A percentile compares a stretch with the other conserved stretches of the same genome.
Evolutionary conservation across 1,284 basidiomycete genomes (phyloP).

Genomic region (Dichomitus squalens): DNA sequence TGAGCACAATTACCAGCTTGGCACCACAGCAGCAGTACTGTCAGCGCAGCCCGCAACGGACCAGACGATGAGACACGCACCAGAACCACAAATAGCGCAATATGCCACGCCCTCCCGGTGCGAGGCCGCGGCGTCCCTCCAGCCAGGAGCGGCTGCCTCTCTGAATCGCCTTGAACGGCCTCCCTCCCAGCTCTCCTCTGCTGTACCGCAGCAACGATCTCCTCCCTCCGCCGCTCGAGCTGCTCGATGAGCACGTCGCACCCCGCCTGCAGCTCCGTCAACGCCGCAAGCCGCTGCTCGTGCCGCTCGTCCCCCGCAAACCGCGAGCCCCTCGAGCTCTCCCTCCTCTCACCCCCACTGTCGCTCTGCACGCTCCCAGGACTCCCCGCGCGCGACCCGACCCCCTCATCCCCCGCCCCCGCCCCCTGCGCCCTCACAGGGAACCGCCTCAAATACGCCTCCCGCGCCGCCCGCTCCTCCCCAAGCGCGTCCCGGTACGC

Average conservation of each 20-base stretch:
- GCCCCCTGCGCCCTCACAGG: not conserved
- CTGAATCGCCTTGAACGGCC: not conserved
- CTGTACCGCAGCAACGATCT: not conserved
- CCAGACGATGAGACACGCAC: not conserved
- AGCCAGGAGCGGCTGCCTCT: constrained; percentile 9
- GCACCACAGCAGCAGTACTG: not conserved
- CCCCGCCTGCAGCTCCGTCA: constrained; percentile 2
- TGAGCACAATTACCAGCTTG: too few relatives aligned
- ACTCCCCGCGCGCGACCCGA: not conserved
- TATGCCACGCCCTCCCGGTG: not conserved
- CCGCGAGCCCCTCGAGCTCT: not conserved
- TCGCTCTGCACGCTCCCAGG: not conserved
- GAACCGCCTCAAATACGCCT: constrained; percentile 3
- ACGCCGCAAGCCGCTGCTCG: not conserved
- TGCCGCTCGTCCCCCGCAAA: constrained; percentile 7
- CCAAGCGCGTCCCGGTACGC: constrained; percentile 4
- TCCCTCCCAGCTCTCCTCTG: constrained; percentile 3
- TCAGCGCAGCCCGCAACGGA: too few relatives aligned
- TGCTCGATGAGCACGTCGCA: constrained; percentile 2
- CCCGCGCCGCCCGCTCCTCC: constrained; percentile 1
- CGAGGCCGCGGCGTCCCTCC: not conserved
- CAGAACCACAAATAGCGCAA: not conserved
- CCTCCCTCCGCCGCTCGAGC: constrained; percentile 4
- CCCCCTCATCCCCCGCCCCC: not conserved
- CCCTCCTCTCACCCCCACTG: not conserved